A percentile compares a stretch with the other conserved stretches of the same genome.
Evolutionary conservation across 1,284 basidiomycete genomes (phyloP).

Genomic region (Apiotrichum mycotoxinovorans): DNA sequence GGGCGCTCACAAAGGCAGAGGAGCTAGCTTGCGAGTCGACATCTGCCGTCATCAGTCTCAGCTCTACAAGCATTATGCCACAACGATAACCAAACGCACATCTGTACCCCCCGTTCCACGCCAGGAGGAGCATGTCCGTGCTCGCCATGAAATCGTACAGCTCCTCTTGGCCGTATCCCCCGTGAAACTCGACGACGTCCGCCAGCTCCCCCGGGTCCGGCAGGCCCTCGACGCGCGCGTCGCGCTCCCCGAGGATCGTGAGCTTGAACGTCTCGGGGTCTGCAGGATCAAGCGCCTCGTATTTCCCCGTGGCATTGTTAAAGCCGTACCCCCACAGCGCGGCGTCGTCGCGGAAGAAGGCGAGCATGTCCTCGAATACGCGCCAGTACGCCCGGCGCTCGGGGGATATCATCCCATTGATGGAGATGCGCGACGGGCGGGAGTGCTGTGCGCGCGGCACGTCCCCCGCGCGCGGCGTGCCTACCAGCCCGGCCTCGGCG

Average conservation of each 20-base stretch:
- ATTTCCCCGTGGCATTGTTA: background rate
- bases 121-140: background rate
- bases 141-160: constrained; percentile 1
- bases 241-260: background rate
- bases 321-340: background rate
- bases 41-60: constrained; percentile 3
- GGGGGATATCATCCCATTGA: constrained; percentile 6
- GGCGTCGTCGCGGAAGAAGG: background rate
- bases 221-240: background rate
- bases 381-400: background rate
- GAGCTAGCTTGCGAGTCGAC: constrained; percentile 6
- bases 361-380: background rate
- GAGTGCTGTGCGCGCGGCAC: background rate
- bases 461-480: background rate
- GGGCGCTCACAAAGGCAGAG: background rate
- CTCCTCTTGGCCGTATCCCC: background rate
- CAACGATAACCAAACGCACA: too few species aligned
- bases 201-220: background rate
- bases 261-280: constrained; percentile 4
- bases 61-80: background rate
- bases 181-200: background rate
- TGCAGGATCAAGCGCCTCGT: background rate
- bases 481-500: background rate
- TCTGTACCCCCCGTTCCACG: background rate
- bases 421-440: background rate